phyloP scores from a whole-genome alignment of 2,329 filamentous ascomycete species.

The Dothidotthia symphoricarpi region DNA sequence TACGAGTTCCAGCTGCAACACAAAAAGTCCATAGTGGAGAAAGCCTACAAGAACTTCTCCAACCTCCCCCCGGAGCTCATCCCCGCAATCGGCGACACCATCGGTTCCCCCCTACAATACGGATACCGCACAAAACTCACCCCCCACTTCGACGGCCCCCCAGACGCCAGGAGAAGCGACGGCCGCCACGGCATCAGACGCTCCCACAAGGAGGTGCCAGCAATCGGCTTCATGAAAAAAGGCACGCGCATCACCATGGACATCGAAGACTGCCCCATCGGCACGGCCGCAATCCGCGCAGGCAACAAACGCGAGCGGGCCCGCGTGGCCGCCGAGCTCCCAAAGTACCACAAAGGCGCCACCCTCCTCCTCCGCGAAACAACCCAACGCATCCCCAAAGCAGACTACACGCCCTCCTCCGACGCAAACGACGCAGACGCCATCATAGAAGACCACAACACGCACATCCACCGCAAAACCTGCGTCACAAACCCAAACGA shows the following conservation, averaged over 20 bases:
- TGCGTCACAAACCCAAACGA: constrained; percentile 86
- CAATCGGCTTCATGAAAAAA: constrained; percentile 89
- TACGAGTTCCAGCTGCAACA: constrained; percentile 81
- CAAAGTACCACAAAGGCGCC: constrained; percentile 74
- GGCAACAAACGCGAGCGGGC: constrained; percentile 78
- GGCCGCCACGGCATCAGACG: constrained; percentile 54
- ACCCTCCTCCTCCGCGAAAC: constrained; percentile 87
- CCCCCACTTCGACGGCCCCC: constrained; percentile 86
- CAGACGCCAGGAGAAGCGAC: constrained; percentile 49
- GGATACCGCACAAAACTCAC: constrained; percentile 96
- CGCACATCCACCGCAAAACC: constrained; percentile 73
- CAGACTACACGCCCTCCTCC: constrained; percentile 18
- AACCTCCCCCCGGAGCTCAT: constrained; percentile 72
- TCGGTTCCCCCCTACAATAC: constrained; percentile 86
- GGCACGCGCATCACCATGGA: constrained; percentile 78
- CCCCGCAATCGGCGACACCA: constrained; percentile 76
- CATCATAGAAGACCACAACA: constrained; percentile 56
- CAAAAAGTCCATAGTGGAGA: constrained; percentile 84
- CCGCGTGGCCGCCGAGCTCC: constrained; percentile 68
- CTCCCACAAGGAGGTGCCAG: constrained; percentile 64
- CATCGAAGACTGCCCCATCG: constrained; percentile 96
- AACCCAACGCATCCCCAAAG: constrained; percentile 65
- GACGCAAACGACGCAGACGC: constrained; percentile 39
- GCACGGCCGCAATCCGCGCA: constrained; percentile 76
- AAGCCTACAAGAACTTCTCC: constrained; percentile 89